phyloP scores from a whole-genome alignment of 768 basidiomycete genomes.

The Dentipellis sp. region DNA sequence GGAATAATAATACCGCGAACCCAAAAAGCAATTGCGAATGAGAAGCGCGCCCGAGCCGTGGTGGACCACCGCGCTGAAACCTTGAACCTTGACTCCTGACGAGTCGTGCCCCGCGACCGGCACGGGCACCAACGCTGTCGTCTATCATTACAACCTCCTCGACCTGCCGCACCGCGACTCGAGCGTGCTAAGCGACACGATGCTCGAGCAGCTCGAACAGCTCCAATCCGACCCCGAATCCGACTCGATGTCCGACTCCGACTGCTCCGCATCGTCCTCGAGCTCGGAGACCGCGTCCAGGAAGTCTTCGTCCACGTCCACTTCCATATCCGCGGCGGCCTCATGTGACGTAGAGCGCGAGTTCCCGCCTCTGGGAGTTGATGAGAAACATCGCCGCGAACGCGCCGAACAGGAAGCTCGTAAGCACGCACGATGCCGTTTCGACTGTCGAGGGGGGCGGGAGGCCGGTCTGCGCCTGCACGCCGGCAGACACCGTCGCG shows the following conservation, averaged over 20 bases:
- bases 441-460: slow-evolving; percentile 15
- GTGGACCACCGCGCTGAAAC: too few species aligned
- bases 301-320: background rate
- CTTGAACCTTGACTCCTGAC: too few species aligned
- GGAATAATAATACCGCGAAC: too few species aligned
- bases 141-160: background rate
- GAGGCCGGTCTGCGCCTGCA: slow-evolving; percentile 12
- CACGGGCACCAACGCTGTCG: too few species aligned
- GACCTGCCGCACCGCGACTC: slow-evolving; percentile 1
- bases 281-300: background rate
- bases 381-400: slow-evolving; percentile 35
- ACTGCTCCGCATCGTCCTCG: background rate
- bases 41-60: too few species aligned
- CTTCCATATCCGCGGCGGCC: background rate
- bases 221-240: slow-evolving; percentile 10
- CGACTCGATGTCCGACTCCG: slow-evolving; percentile 5
- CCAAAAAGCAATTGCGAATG: too few species aligned
- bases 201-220: slow-evolving; percentile 15
- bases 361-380: slow-evolving; percentile 15
- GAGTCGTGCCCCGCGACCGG: too few species aligned
- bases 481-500: background rate
- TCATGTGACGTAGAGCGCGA: slow-evolving; percentile 14
- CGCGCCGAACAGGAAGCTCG: slow-evolving; percentile 53
- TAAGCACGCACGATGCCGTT: slow-evolving; percentile 38
- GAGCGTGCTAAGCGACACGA: slow-evolving; percentile 13